Evolutionary conservation across 139 green algal species (phyloP).

Genomic region (Chlorella ohadii): DNA sequence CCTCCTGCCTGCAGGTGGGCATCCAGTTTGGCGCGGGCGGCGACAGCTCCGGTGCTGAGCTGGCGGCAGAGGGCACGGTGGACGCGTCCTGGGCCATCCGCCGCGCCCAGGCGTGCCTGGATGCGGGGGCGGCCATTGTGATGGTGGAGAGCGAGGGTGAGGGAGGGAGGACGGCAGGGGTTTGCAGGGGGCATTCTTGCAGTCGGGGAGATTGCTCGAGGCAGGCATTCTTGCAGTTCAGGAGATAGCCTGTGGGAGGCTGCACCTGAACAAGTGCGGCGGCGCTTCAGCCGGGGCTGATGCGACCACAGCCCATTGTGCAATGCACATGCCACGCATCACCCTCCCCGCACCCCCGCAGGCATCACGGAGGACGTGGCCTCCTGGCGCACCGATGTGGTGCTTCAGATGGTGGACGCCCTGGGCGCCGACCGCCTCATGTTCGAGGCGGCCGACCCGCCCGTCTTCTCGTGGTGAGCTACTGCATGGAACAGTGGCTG

Average conservation of each 20-base stretch:
- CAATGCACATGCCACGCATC: too few species aligned
- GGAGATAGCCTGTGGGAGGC: too few species aligned
- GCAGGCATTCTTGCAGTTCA: too few species aligned
- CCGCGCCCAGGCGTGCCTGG: slow-evolving; percentile 1
- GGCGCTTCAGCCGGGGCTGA: too few species aligned
- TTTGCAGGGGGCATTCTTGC: background rate
- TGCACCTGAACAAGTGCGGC: too few species aligned
- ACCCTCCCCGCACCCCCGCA: background rate
- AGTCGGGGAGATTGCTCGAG: too few species aligned
- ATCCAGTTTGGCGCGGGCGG: slow-evolving; percentile 51
- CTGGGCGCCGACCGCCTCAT: slow-evolving; percentile 71
- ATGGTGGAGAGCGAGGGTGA: slow-evolving; percentile 30
- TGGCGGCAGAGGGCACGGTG: slow-evolving; percentile 38
- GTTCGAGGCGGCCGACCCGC: slow-evolving; percentile 51
- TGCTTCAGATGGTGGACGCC: slow-evolving; percentile 62
- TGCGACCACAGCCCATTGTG: too few species aligned
- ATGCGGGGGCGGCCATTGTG: slow-evolving; percentile 9
- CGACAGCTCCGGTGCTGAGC: slow-evolving; percentile 15
- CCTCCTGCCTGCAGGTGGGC: slow-evolving; percentile 34
- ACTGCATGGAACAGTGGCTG: too few species aligned
- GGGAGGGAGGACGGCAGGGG: background rate
- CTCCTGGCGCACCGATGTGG: slow-evolving; percentile 62
- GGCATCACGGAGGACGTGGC: slow-evolving; percentile 49
- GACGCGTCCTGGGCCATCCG: slow-evolving; percentile 27
- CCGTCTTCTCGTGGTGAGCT: slow-evolving; percentile 41